Evolutionary conservation across 345 rosid genomes (phyloP).

Genomic region (Gossypium bickii): DNA sequence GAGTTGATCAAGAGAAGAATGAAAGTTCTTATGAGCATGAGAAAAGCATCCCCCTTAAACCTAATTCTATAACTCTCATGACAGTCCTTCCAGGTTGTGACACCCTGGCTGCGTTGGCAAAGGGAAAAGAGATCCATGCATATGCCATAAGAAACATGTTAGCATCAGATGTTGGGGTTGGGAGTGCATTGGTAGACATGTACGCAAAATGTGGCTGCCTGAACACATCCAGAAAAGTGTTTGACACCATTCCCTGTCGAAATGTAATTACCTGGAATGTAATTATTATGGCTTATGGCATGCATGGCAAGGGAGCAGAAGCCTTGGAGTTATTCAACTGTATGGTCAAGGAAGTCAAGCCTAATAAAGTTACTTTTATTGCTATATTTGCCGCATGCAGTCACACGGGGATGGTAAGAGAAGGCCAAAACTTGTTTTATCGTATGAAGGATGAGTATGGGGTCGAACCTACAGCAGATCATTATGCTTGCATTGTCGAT

Average conservation of each 20-base stretch:
- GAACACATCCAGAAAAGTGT: constrained; percentile 47
- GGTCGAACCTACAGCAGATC: constrained; percentile 61
- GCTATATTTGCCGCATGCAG: constrained; percentile 83
- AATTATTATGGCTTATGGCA: constrained; percentile 87
- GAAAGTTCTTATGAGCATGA: constrained; percentile 17
- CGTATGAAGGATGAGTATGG: constrained; percentile 58
- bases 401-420: constrained; percentile 77
- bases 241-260: constrained; percentile 55
- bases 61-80: constrained; percentile 82
- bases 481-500: constrained; percentile 83
- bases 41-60: constrained; percentile 34
- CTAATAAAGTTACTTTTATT: constrained; percentile 72
- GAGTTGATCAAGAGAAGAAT: constrained; percentile 19
- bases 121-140: constrained; percentile 87
- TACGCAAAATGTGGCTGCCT: constrained; percentile 88
- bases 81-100: constrained; percentile 82
- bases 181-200: constrained; percentile 90
- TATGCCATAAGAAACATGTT: constrained; percentile 68
- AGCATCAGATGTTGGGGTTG: constrained; percentile 71
- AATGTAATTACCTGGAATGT: constrained; percentile 88
- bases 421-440: constrained; percentile 65
- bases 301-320: constrained; percentile 75
- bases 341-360: constrained; percentile 55
- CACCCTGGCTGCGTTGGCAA: constrained; percentile 63
- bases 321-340: constrained; percentile 55